Conservation (phyloP, 306 rosid genomes). For the Corylus heterophylla region DNA sequence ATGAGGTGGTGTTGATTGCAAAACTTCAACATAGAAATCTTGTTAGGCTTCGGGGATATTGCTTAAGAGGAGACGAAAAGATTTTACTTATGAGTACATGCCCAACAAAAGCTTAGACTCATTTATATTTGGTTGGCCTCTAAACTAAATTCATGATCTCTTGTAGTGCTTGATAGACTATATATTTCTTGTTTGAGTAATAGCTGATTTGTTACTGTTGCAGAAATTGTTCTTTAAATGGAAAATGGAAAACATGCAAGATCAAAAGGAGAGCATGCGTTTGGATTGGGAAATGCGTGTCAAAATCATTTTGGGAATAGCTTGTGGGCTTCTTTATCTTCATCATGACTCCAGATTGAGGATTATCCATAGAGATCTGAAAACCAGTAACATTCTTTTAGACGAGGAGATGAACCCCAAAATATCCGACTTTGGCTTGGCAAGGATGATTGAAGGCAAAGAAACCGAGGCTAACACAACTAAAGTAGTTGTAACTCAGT, state of each 20-base stretch:
- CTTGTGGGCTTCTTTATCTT: constrained; percentile 25
- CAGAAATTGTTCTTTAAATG: not conserved
- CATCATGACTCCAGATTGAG: constrained; percentile 32
- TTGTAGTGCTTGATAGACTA: not conserved
- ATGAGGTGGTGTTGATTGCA: constrained; percentile 19
- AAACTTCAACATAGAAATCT: constrained; percentile 30
- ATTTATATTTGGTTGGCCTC: constrained; percentile 9
- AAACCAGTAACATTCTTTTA: constrained; percentile 25
- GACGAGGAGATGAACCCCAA: constrained; percentile 27
- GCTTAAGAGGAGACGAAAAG: constrained; percentile 17
- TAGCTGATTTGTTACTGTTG: not conserved
- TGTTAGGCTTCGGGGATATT: constrained; percentile 18
- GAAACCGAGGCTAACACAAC: constrained; percentile 20
- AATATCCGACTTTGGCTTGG: constrained; percentile 27
- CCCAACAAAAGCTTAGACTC: constrained; percentile 16
- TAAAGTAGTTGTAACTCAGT: constrained; percentile 16
- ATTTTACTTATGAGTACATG: not conserved
- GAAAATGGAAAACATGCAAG: not conserved
- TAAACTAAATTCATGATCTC: not conserved
- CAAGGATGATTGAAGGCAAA: constrained; percentile 16
- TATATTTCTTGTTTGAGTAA: not conserved
- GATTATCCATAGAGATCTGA: constrained; percentile 27
- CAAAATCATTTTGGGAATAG: constrained; percentile 18
- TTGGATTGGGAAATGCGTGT: constrained; percentile 6
- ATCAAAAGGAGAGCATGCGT: not conserved